Conservation (phyloP, 2,329 filamentous ascomycete genomes). For the Hysterium pulicare region DNA sequence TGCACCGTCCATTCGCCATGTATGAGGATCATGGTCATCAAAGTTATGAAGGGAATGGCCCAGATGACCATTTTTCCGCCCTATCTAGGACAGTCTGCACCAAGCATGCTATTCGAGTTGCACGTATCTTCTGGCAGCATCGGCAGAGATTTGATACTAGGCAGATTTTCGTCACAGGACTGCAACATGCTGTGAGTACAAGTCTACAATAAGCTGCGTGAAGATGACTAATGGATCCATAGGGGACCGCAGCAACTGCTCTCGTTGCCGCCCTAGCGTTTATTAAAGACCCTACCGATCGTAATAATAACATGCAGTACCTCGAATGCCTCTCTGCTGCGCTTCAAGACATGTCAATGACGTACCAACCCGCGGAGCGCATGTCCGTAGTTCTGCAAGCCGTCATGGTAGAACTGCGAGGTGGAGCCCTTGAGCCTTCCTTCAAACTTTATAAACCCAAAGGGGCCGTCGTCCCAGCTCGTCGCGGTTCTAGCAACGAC, state of each 20-base stretch:
- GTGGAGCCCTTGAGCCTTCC: conserved; percentile 10
- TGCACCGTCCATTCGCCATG: conserved; percentile 53
- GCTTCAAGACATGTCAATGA: conserved; percentile 52
- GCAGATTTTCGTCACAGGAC: conserved; percentile 50
- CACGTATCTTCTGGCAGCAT: conserved; percentile 55
- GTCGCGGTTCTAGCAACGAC: conserved; percentile 24
- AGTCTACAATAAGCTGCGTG: background rate
- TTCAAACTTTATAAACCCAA: conserved; percentile 26
- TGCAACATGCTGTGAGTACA: conserved; percentile 48
- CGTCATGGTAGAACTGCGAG: conserved; percentile 49
- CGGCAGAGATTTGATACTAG: conserved; percentile 51
- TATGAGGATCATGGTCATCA: conserved; percentile 43
- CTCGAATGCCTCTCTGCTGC: conserved; percentile 53
- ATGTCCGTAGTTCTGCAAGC: conserved; percentile 54
- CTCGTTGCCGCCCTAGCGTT: conserved; percentile 48
- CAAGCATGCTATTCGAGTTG: conserved; percentile 53
- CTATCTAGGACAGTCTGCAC: conserved; percentile 53
- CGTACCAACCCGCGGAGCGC: conserved; percentile 52
- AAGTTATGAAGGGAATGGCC: conserved; percentile 31
- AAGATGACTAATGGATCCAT: background rate
- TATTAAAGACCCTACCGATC: conserved; percentile 37
- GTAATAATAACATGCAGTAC: conserved; percentile 46
- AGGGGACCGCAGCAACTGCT: conserved; percentile 53
- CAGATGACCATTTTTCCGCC: conserved; percentile 44
- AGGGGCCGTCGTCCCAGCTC: conserved; percentile 25